Evolutionary conservation across 805 yeast genomes (phyloP).

Genomic region (Starmerella sirachaensis): DNA sequence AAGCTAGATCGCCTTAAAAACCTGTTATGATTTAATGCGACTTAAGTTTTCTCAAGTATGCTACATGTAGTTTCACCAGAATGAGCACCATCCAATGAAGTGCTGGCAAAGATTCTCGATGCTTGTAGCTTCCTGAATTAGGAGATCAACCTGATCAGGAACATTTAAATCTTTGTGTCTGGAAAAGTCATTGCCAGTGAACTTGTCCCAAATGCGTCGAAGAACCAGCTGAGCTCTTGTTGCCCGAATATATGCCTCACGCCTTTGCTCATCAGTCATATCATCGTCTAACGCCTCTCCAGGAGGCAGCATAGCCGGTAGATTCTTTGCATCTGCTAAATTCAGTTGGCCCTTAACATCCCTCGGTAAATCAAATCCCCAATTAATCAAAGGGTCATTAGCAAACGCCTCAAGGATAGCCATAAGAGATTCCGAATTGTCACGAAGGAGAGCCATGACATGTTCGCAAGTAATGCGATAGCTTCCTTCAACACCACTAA

Average conservation of each 20-base stretch:
- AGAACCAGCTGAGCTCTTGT: constrained; percentile 86
- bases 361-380: constrained; percentile 92
- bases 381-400: constrained; percentile 92
- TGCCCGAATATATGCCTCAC: constrained; percentile 36
- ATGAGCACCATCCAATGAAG: constrained; percentile 98
- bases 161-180: constrained; percentile 60
- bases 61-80: constrained; percentile 48
- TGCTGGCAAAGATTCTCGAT: constrained; percentile 94
- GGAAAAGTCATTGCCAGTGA: constrained; percentile 87
- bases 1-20: not conserved
- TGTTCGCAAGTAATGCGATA: constrained; percentile 93
- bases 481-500: constrained; percentile 95
- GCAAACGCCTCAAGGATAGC: constrained; percentile 98
- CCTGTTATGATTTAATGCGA: not conserved
- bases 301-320: constrained; percentile 8
- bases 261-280: constrained; percentile 21
- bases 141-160: constrained; percentile 80
- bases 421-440: constrained; percentile 90
- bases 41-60: not conserved
- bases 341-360: constrained; percentile 16
- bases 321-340: constrained; percentile 5
- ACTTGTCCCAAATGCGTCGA: constrained; percentile 78
- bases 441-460: constrained; percentile 89
- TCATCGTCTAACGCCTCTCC: constrained; percentile 13
- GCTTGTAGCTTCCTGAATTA: constrained; percentile 92